phyloP scores from a whole-genome alignment of 441 rosid genomes.

The Corymbia calophylla region DNA sequence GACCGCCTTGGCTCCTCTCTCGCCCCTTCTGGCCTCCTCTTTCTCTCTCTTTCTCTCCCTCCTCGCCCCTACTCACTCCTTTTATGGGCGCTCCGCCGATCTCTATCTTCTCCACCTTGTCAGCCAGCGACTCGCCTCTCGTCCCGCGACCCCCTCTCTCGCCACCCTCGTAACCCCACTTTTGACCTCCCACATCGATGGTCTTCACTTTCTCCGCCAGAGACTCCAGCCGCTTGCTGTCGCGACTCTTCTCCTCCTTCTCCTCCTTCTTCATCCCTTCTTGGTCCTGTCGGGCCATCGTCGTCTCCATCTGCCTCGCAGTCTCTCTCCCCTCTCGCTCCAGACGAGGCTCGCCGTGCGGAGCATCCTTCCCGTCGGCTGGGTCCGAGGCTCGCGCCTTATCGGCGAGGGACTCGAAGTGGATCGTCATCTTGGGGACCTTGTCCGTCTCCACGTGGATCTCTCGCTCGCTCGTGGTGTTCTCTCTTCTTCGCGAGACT shows the following conservation, averaged over 20 bases:
- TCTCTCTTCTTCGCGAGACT: conserved; percentile 28
- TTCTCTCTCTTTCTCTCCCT: not conserved
- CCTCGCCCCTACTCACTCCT: not conserved
- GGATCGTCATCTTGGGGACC: conserved; percentile 63
- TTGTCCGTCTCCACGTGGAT: conserved; percentile 36
- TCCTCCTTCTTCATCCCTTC: not conserved
- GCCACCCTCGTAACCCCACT: not conserved
- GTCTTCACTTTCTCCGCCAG: conserved; percentile 5
- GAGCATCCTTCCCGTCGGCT: conserved; percentile 6
- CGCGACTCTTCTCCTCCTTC: not conserved
- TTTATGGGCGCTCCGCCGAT: not conserved
- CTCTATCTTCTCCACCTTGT: not conserved
- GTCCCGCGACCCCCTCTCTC: conserved; percentile 4
- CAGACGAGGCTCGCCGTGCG: not conserved
- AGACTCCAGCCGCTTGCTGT: conserved; percentile 5
- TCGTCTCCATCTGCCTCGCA: not conserved
- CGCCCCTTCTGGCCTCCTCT: not conserved
- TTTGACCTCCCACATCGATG: conserved; percentile 2
- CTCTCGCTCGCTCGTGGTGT: conserved; percentile 28
- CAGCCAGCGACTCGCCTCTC: not conserved
- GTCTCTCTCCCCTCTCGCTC: not conserved
- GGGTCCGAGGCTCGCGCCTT: conserved; percentile 4
- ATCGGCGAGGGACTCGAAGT: conserved; percentile 40
- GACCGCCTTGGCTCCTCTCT: not conserved
- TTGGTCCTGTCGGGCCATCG: not conserved